Evolutionary conservation across 768 basidiomycete genomes (phyloP), one percentile per base, ranked within the genome.

Genomic region (Tulasnella sp.): DNA sequence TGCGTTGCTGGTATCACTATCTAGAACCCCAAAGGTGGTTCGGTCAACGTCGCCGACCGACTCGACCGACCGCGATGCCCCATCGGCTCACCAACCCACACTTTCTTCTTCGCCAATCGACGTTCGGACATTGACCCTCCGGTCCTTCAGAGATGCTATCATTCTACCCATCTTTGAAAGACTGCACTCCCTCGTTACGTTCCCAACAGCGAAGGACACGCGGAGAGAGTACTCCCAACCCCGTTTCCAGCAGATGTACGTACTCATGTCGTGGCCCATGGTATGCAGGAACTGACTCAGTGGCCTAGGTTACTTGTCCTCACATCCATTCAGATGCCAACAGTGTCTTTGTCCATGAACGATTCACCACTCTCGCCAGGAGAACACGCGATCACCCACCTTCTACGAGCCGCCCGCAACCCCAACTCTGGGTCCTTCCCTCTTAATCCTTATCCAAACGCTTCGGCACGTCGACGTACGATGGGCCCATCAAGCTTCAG

Each of bases 191-290:
- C 41, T 60, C n/a, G 45, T 58, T 7, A 29, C 59, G 12, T 53
- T 35, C 14, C 19, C 31, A 14, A 15, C 42, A 31, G 46, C 37
- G 12, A 60, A 58, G 61, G 60, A 51, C 34, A 31, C 40, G 23
- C 73, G 74, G 2, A 68, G 74, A 11, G 74, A 76, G 1, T 78
- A 80, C 59, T 77, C 81, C 57, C 77, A 78, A 55, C 83, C 86
- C 15, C 77, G 84, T 21, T 67, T 90, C 19, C 86, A 87, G 61
- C 87, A 90, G 68, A 89, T 90, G 87, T 85, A 63, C 48, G 78
- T 63, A 5, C 29, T 6, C 6, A 21, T 63, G 12, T 40, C 31
- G 19, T n/a, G 40, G 12, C 9, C 37, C 23, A 35, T 25, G 3
- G 19, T 23, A 27, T 8, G 45, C 29, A 51, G 25, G 43, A 27